Evolutionary conservation across 495 filamentous ascomycete genomes (phyloP).

Genomic region (Aspergillus baeticus): DNA sequence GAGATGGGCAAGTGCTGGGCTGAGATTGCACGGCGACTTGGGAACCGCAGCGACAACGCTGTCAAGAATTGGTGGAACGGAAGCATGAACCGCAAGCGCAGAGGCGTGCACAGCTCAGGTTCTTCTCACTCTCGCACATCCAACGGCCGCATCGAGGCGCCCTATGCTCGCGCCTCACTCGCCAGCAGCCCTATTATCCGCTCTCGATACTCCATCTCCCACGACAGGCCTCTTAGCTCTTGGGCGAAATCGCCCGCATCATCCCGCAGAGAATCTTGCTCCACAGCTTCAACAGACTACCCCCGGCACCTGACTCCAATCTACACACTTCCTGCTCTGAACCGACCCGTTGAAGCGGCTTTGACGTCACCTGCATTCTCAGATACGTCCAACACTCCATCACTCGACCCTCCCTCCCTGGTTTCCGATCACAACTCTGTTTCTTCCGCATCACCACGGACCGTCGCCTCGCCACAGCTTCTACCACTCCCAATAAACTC

Average conservation of each 20-base stretch:
- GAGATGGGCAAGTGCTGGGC: slow-evolving; percentile 93
- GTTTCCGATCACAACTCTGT: slow-evolving; percentile 68
- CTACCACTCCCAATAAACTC: slow-evolving; percentile 38
- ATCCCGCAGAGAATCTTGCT: slow-evolving; percentile 30
- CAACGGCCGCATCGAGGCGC: slow-evolving; percentile 43
- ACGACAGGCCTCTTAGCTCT: slow-evolving; percentile 24
- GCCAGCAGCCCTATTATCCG: slow-evolving; percentile 29
- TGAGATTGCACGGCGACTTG: slow-evolving; percentile 83
- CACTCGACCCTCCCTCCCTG: slow-evolving; percentile 67
- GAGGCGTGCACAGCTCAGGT: slow-evolving; percentile 43
- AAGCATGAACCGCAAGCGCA: slow-evolving; percentile 73
- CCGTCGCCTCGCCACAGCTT: slow-evolving; percentile 41
- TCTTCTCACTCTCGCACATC: slow-evolving; percentile 31
- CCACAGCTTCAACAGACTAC: slow-evolving; percentile 28
- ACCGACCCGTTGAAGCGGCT: slow-evolving; percentile 55
- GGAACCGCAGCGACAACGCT: slow-evolving; percentile 92
- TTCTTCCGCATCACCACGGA: slow-evolving; percentile 56
- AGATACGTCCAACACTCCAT: slow-evolving; percentile 58
- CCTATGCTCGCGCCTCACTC: slow-evolving; percentile 39
- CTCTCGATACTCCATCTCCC: slow-evolving; percentile 32
- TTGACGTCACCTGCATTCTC: slow-evolving; percentile 70
- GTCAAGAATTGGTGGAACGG: slow-evolving; percentile 99
- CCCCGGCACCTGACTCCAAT: slow-evolving; percentile 45
- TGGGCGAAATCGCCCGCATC: slow-evolving; percentile 34
- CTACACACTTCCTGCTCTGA: slow-evolving; percentile 44